Evolutionary conservation across 495 filamentous ascomycete species (phyloP).

Genomic region (Clavariopsis aquatica): DNA sequence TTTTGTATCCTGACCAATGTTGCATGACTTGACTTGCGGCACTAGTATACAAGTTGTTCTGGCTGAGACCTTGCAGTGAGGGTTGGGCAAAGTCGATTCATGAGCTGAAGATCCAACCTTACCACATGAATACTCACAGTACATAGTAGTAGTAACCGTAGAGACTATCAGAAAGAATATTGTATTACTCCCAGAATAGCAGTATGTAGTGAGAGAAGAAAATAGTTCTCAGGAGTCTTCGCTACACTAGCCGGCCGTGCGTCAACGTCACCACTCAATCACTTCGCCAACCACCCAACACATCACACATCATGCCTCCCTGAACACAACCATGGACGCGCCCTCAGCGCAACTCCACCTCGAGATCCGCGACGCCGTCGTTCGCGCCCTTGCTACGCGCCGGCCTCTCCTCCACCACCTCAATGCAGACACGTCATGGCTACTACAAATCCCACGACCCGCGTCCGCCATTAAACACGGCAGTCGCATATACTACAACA

Average conservation of each 20-base stretch:
- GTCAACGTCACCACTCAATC: neutral
- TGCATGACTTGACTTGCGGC: too few relatives aligned
- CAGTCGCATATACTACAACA: conserved; percentile 52
- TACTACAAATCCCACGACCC: conserved; percentile 56
- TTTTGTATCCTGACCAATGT: too few relatives aligned
- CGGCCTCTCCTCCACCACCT: conserved; percentile 58
- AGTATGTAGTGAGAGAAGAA: too few relatives aligned
- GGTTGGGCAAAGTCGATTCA: too few relatives aligned
- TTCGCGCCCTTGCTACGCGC: conserved; percentile 41
- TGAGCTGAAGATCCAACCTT: too few relatives aligned
- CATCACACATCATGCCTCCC: conserved; percentile 16
- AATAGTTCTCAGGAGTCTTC: neutral
- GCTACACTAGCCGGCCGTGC: neutral
- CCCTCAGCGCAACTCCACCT: conserved; percentile 44
- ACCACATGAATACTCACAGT: too few relatives aligned
- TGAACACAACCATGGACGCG: conserved; percentile 26
- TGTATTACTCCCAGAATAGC: too few relatives aligned
- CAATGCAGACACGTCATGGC: conserved; percentile 62
- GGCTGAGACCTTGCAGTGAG: too few relatives aligned
- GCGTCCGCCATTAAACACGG: conserved; percentile 34
- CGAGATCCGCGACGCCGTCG: conserved; percentile 41
- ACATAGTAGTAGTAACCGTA: too few relatives aligned
- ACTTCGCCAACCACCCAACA: neutral
- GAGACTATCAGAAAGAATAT: too few relatives aligned
- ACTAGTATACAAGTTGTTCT: too few relatives aligned